Conservation (phyloP, 2,329 filamentous ascomycete species). For the Sphaerostilbella broomeana region DNA sequence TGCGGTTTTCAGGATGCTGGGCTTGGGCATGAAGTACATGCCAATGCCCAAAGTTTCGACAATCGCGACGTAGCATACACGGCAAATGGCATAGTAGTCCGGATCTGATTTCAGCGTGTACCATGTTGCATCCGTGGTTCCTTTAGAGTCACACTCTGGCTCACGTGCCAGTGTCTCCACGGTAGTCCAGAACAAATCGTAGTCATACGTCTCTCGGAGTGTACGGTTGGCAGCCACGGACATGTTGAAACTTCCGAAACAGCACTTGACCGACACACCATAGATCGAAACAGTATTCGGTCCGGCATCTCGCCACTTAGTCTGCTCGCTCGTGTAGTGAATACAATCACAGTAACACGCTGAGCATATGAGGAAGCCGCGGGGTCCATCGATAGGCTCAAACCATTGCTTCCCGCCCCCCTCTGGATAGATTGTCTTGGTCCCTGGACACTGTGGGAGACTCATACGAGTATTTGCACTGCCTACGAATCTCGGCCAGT, state of each 20-base stretch:
- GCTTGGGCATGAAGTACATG: not conserved
- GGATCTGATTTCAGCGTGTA: conserved; percentile 10
- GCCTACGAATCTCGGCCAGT: not conserved
- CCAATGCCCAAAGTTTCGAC: not conserved
- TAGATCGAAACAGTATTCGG: not conserved
- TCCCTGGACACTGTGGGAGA: not conserved
- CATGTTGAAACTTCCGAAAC: not conserved
- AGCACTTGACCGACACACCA: not conserved
- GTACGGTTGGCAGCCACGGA: not conserved
- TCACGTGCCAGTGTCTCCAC: not conserved
- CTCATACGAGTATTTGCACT: not conserved
- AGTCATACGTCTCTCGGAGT: not conserved
- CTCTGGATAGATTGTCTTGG: not conserved
- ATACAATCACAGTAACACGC: conserved; percentile 3
- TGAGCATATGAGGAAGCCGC: not conserved
- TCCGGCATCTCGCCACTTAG: not conserved
- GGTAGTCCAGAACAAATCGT: not conserved
- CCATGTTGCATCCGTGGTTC: conserved; percentile 10
- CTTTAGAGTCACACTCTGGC: not conserved
- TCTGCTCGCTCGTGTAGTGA: not conserved
- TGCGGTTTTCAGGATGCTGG: not conserved
- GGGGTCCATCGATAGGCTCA: not conserved
- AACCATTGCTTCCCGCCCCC: not conserved
- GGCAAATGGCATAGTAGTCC: conserved; percentile 12
- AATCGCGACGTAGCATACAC: conserved; percentile 12